These are phyloP conservation scores for Neurospora sp. DNA, from an alignment of 495 filamentous ascomycete genomes.

Conservation along the genomic window DNA sequence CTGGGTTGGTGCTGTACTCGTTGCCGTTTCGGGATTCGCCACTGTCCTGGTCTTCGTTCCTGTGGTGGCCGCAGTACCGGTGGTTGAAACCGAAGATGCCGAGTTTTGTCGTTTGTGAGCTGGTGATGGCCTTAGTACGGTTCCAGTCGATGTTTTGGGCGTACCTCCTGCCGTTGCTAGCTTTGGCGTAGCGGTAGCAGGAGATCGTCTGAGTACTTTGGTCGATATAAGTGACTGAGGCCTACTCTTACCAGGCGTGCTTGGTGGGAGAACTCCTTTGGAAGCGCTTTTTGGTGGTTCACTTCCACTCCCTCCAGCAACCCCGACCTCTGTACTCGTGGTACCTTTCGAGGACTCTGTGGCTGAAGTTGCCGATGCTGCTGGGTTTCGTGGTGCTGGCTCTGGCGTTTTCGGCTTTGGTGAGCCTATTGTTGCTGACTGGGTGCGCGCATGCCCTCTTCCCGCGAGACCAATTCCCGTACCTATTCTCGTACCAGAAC, in stretches of 20 bases:
- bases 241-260: not conserved
- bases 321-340: not conserved
- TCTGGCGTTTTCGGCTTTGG: not conserved
- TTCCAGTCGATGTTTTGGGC: not conserved
- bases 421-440: not conserved
- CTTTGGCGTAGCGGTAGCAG: not conserved
- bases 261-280: not conserved
- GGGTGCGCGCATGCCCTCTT: not conserved
- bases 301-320: not conserved
- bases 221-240: not conserved
- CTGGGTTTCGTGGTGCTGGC: not conserved
- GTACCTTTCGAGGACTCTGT: not conserved
- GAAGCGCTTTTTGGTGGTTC: not conserved
- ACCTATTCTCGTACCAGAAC: not conserved
- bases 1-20: slow-evolving; percentile 12
- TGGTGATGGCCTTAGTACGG: not conserved
- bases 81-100: not conserved
- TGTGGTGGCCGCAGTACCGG: not conserved
- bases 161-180: not conserved
- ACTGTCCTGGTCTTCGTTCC: not conserved
- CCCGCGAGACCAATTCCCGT: not conserved
- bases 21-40: slow-evolving; percentile 1
- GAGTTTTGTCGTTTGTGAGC: not conserved
- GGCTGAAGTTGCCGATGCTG: not conserved
- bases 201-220: not conserved